Base-by-base conservation (phyloP, 345 rosid genomes). In the Corchorus capsularis region DNA sequence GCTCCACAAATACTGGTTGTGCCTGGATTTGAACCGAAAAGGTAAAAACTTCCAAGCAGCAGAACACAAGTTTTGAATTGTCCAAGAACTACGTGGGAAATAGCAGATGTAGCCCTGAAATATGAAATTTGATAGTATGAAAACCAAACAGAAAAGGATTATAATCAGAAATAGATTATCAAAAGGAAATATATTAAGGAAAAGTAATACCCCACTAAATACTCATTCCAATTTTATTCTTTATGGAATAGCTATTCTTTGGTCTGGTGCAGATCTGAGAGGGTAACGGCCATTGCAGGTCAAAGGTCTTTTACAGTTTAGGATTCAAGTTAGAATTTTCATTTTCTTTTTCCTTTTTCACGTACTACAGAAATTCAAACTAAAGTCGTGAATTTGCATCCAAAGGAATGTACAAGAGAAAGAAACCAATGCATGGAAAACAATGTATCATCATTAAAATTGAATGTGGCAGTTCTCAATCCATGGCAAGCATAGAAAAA, bases 41-140 rank as follows among this genome's bases (percentile, higher is more conserved):
- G 49, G 74, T 88, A 88, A 70, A 56, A 91, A 60, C 86, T 91
- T 50, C 96, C 93, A 0, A 91, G 87, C 69, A 91, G 91, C 68
- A 91, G 71, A 72, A 89, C 83, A 37, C 96, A 91, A 1, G 96
- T 91, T 83, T 91, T 91, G 85, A 91, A 91, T 78, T 91, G 96
- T 76, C 96, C 96, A 2, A 88, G 91, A 74, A 91, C 93, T 2
- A 91, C 93, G 16, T 89, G 96, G 19, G 96, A 85, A 47, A 85
- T 80, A 17, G 96, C 91, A 32, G 96, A 91, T 8, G 96, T 91
- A n/a, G 92, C 92, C 74, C 93, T 91, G 89, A 19, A 69, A 79
- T 17, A 53, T 62, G 27, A 72, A 69, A 79, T 17, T 65, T 62
- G 27, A 72, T 34, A 16, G 17, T 35, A 6, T 37, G 20, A 37